Evolutionary conservation across 345 rosid genomes (phyloP).

Genomic region (Chamaenerion angustifolium): DNA sequence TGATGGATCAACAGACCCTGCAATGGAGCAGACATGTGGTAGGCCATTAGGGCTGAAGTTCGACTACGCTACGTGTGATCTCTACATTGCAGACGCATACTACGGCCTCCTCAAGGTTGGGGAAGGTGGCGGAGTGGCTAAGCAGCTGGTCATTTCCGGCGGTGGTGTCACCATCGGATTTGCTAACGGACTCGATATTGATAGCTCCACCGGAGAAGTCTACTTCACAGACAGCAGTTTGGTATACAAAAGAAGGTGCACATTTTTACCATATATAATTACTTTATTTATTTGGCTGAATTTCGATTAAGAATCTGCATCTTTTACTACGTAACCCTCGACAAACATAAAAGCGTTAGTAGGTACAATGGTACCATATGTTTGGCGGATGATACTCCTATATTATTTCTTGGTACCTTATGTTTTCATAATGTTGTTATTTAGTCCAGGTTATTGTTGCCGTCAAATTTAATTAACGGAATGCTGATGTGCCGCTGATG

Average conservation of each 20-base stretch:
- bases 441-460: too few relatives aligned
- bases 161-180: constrained; percentile 27
- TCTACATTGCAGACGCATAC: constrained; percentile 51
- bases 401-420: too few relatives aligned
- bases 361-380: too few relatives aligned
- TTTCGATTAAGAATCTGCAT: too few relatives aligned
- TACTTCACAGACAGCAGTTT: constrained; percentile 43
- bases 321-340: too few relatives aligned
- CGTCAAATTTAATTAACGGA: too few relatives aligned
- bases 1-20: constrained; percentile 22
- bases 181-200: constrained; percentile 34
- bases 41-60: constrained; percentile 45
- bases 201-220: constrained; percentile 20
- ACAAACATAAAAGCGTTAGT: too few relatives aligned
- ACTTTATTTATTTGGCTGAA: too few relatives aligned
- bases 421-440: too few relatives aligned
- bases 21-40: constrained; percentile 28
- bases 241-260: constrained; percentile 30
- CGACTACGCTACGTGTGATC: constrained; percentile 25
- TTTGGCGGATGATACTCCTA: too few relatives aligned
- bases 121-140: constrained; percentile 26
- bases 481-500: too few relatives aligned
- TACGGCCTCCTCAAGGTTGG: constrained; percentile 32
- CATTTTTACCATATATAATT: too few relatives aligned
- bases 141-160: constrained; percentile 15